Conservation (phyloP, 495 filamentous ascomycete species). For the Hypoxylon cercidicola region DNA sequence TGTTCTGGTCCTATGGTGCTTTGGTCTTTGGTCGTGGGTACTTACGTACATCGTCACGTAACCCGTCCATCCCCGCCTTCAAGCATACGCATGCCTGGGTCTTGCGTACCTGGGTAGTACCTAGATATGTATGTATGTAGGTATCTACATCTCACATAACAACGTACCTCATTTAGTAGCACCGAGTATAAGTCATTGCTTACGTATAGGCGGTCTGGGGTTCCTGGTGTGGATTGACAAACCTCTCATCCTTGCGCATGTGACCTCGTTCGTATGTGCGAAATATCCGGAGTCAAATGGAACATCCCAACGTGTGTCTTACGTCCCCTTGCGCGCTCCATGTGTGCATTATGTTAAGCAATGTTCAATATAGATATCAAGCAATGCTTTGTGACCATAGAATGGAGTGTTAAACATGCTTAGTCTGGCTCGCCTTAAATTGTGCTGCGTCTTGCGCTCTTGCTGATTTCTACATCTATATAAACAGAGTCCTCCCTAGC, state of each 20-base stretch:
- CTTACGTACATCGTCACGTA: slow-evolving; percentile 1
- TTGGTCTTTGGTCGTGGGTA: background rate
- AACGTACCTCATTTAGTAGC: slow-evolving; percentile 29
- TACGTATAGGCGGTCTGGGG: slow-evolving; percentile 20
- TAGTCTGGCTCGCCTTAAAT: too few relatives aligned
- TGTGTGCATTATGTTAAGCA: too few relatives aligned
- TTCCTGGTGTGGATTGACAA: slow-evolving; percentile 6
- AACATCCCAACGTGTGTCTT: background rate
- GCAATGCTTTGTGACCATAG: too few relatives aligned
- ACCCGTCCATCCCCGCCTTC: background rate
- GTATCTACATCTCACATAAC: slow-evolving; percentile 1
- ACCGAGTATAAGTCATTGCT: slow-evolving; percentile 31
- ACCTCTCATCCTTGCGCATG: slow-evolving; percentile 28
- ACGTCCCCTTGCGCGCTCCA: too few relatives aligned
- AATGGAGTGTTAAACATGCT: too few relatives aligned
- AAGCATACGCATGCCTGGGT: too few relatives aligned
- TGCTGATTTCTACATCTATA: too few relatives aligned
- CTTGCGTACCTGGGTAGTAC: too few relatives aligned
- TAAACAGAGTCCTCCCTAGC: too few relatives aligned
- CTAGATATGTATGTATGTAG: too few relatives aligned
- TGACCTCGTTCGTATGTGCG: slow-evolving; percentile 13
- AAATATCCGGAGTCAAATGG: background rate
- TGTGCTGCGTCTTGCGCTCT: too few relatives aligned
- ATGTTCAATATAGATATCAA: too few relatives aligned
- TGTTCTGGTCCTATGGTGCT: background rate